These are phyloP conservation scores for Brassica balearica DNA, from an alignment of 441 rosid genomes.

Conservation along the genomic window DNA sequence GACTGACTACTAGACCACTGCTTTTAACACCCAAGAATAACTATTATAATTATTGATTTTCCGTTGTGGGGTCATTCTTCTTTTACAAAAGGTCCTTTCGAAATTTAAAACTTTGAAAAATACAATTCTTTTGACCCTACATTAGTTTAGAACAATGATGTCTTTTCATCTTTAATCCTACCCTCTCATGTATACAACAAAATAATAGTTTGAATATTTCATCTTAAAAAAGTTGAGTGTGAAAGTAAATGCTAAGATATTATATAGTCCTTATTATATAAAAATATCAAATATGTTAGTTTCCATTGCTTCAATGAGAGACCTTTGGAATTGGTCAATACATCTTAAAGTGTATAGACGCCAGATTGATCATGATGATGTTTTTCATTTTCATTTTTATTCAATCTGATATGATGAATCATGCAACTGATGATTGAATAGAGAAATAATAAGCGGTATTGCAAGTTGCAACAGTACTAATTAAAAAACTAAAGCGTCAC, in stretches of 20 bases:
- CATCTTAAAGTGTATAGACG: not conserved
- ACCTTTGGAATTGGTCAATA: slow-evolving; percentile 27
- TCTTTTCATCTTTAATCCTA: slow-evolving; percentile 43
- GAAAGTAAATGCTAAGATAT: slow-evolving; percentile 13
- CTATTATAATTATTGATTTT: slow-evolving; percentile 38
- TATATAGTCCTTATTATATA: not conserved
- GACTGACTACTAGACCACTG: slow-evolving; percentile 40
- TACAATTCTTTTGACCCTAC: slow-evolving; percentile 23
- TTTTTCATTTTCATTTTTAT: too few relatives aligned
- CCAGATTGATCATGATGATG: too few relatives aligned
- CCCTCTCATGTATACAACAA: slow-evolving; percentile 9
- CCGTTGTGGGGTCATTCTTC: slow-evolving; percentile 46
- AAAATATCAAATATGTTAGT: slow-evolving; percentile 9
- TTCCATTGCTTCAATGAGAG: not conserved
- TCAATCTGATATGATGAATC: too few relatives aligned
- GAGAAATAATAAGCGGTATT: not conserved
- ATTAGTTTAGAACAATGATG: slow-evolving; percentile 38
- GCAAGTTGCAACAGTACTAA: slow-evolving; percentile 10
- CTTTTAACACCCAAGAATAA: slow-evolving; percentile 36
- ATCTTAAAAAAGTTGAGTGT: not conserved
- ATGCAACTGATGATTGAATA: slow-evolving; percentile 26
- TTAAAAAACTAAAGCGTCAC: not conserved
- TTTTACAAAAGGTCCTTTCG: slow-evolving; percentile 42
- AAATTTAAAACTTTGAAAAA: slow-evolving; percentile 32
- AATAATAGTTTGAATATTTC: slow-evolving; percentile 9